Conservation (phyloP, 2,329 filamentous ascomycete species). For the Aspergillus hiratsukae region DNA sequence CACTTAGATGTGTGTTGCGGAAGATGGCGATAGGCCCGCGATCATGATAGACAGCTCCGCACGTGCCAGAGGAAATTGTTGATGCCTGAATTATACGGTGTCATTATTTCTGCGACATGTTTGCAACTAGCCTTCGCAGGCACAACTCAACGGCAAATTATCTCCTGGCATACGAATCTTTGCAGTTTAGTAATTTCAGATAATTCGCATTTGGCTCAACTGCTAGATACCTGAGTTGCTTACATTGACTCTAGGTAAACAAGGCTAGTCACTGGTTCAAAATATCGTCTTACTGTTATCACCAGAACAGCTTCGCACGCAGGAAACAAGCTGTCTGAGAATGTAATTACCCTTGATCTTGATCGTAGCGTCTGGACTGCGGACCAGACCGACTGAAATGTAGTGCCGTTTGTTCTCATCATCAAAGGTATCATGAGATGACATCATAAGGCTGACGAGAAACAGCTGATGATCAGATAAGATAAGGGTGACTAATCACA, state of each 20-base stretch:
- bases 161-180: neutral
- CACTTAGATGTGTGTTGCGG: neutral
- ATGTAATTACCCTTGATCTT: neutral
- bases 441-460: conserved; percentile 6
- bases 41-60: neutral
- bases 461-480: conserved; percentile 14
- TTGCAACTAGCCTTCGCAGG: neutral
- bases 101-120: neutral
- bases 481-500: conserved; percentile 9
- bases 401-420: neutral
- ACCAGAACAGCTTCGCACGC: too few relatives aligned
- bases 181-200: neutral
- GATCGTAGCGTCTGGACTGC: neutral
- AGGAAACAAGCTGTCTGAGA: neutral
- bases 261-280: too few relatives aligned
- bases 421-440: neutral
- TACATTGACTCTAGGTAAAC: too few relatives aligned
- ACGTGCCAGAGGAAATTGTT: neutral
- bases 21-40: neutral
- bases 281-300: neutral
- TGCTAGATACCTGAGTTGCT: too few relatives aligned
- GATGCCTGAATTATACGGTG: neutral
- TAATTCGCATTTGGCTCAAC: too few relatives aligned
- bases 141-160: neutral
- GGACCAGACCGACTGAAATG: neutral